Evolutionary conservation across 2,329 filamentous ascomycete genomes (phyloP).

Genomic region (Ilyonectria robusta): DNA sequence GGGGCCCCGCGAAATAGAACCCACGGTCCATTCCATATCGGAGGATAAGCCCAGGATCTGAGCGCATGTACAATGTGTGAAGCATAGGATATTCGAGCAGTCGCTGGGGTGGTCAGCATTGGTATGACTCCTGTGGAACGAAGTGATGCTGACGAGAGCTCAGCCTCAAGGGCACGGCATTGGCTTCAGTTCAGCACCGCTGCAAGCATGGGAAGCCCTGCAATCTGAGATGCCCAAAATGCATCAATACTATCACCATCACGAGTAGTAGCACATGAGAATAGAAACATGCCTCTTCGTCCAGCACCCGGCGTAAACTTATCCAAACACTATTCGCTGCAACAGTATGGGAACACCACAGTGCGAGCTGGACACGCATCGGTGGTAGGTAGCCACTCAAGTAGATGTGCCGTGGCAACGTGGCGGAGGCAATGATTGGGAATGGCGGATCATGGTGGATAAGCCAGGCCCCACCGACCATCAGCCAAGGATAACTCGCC

Average conservation of each 20-base stretch:
- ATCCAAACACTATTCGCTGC: no score
- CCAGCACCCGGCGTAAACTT: no score
- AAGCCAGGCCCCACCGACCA: slow-evolving; percentile 16
- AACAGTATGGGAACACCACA: slow-evolving; percentile 1
- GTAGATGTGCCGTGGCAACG: slow-evolving; percentile 48
- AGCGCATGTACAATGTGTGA: background rate
- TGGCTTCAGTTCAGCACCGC: background rate
- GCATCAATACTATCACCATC: background rate
- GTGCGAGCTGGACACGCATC: slow-evolving; percentile 6
- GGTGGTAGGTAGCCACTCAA: slow-evolving; percentile 41
- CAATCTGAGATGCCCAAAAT: background rate
- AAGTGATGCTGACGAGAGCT: slow-evolving; percentile 16
- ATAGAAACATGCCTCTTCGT: no score
- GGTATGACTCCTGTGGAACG: background rate
- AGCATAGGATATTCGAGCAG: background rate
- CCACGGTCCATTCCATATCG: background rate
- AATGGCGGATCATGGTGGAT: slow-evolving; percentile 39
- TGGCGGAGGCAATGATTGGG: slow-evolving; percentile 43
- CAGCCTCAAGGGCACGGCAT: background rate
- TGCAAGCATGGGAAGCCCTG: background rate
- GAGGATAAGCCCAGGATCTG: background rate
- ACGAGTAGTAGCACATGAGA: no score
- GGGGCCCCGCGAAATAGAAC: slow-evolving; percentile 49
- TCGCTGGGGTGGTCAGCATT: slow-evolving; percentile 6
- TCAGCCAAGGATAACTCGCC: slow-evolving; percentile 3